phyloP scores from a whole-genome alignment of 495 filamentous ascomycete genomes.

The Daldinia loculata region DNA sequence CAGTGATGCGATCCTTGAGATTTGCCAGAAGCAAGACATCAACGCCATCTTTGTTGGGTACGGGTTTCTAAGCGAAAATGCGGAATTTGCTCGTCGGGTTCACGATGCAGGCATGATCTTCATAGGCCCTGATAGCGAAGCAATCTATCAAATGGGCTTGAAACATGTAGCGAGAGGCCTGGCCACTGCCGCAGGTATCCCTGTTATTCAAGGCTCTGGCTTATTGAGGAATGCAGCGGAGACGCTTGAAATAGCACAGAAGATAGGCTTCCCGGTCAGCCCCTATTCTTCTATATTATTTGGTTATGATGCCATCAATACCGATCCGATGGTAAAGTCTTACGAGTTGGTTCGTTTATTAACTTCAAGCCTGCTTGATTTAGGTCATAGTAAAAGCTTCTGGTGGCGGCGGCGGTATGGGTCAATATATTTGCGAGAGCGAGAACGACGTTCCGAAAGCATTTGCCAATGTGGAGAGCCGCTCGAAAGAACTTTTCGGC shows the following conservation, averaged over 20 bases:
- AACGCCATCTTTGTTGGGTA: constrained; percentile 45
- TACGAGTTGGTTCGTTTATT: not conserved
- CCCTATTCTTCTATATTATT: not conserved
- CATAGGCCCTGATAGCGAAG: constrained; percentile 62
- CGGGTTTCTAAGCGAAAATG: constrained; percentile 66
- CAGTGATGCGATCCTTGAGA: constrained; percentile 37
- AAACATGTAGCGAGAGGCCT: constrained; percentile 64
- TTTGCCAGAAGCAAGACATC: constrained; percentile 24
- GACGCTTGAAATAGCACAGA: constrained; percentile 5
- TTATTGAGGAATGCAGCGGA: constrained; percentile 22
- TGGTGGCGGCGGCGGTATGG: constrained; percentile 62
- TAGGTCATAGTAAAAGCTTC: constrained; percentile 54
- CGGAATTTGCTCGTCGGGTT: constrained; percentile 61
- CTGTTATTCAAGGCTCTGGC: constrained; percentile 35
- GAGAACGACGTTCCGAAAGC: constrained; percentile 52
- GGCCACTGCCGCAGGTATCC: constrained; percentile 26
- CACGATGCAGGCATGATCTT: constrained; percentile 61
- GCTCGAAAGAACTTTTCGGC: constrained; percentile 33
- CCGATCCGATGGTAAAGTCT: not conserved
- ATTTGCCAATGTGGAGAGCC: constrained; percentile 42
- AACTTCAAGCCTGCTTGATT: not conserved
- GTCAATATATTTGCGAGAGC: constrained; percentile 55
- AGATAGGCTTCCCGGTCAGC: constrained; percentile 42
- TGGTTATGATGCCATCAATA: not conserved
- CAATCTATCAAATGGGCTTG: constrained; percentile 64